A percentile compares a stretch with the other conserved stretches of the same genome.
These are phyloP conservation scores for Venturia carpophila DNA, from an alignment of 2,329 filamentous ascomycete genomes.

Conservation along the genomic window DNA sequence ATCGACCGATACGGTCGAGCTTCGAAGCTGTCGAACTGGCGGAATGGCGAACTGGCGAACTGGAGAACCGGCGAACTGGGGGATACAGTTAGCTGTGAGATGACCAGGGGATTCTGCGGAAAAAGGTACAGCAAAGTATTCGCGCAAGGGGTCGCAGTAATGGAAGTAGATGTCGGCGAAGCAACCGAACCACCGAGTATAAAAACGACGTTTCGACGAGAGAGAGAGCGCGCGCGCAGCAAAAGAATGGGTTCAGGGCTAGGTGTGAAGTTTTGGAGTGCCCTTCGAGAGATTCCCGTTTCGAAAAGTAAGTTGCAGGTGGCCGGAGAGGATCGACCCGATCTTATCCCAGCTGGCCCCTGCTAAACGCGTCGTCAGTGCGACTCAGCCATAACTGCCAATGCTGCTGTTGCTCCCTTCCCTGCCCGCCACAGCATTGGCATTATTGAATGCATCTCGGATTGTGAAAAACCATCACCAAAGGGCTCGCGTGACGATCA, in stretches of 20 bases:
- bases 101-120: not conserved
- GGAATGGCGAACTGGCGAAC: not conserved
- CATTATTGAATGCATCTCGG: not conserved
- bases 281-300: no score
- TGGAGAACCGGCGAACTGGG: not conserved
- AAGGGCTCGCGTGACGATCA: not conserved
- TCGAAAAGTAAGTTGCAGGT: not conserved
- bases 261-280: no score
- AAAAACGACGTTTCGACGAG: no score
- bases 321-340: not conserved
- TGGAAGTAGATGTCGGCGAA: no score
- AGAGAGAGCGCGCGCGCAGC: not conserved
- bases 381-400: conserved; percentile 9
- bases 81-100: no score
- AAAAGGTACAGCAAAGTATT: no score
- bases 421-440: not conserved
- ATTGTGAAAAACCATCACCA: not conserved
- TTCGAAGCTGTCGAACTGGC: not conserved
- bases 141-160: no score
- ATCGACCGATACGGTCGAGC: not conserved
- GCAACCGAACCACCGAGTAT: no score
- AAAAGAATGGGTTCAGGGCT: conserved; percentile 1
- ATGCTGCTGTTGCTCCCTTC: not conserved
- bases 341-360: not conserved
- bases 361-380: not conserved